A percentile compares a stretch with the other conserved stretches of the same genome.
Conservation (phyloP, 495 filamentous ascomycete genomes). For the Penicillium verhagenii region DNA sequence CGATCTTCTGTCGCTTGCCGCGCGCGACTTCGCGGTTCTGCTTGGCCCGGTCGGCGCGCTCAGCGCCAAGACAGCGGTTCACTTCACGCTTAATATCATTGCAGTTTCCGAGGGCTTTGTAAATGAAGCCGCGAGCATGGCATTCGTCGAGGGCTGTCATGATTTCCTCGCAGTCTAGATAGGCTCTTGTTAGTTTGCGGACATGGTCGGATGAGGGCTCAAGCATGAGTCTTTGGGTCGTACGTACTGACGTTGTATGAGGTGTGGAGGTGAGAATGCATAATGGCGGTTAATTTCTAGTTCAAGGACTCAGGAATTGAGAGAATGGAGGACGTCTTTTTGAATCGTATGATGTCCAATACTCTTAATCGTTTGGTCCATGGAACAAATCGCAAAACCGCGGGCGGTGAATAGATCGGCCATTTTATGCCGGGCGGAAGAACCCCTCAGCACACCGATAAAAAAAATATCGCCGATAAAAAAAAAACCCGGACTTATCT, state of each 20-base stretch:
- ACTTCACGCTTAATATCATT: slow-evolving; percentile 79
- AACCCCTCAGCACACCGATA: slow-evolving; percentile 28
- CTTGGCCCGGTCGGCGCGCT: slow-evolving; percentile 72
- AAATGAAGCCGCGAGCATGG: slow-evolving; percentile 87
- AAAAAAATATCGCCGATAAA: slow-evolving; percentile 35
- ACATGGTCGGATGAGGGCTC: neutral
- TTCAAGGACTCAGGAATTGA: neutral
- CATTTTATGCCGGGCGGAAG: slow-evolving; percentile 38
- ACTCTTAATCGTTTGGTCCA: neutral
- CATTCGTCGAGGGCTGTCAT: slow-evolving; percentile 94
- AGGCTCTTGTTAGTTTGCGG: neutral
- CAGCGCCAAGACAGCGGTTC: slow-evolving; percentile 74
- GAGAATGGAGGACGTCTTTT: neutral
- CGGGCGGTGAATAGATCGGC: slow-evolving; percentile 31
- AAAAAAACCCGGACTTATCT: slow-evolving; percentile 17
- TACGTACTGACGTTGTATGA: slow-evolving; percentile 79
- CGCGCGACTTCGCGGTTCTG: slow-evolving; percentile 72
- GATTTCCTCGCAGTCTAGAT: slow-evolving; percentile 83
- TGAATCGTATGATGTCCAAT: neutral
- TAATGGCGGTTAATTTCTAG: slow-evolving; percentile 30
- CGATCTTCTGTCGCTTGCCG: slow-evolving; percentile 64
- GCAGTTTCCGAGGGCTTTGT: slow-evolving; percentile 86
- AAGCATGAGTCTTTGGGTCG: neutral
- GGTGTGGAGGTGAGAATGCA: slow-evolving; percentile 97
- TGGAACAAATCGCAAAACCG: slow-evolving; percentile 12